Evolutionary conservation across 2,329 filamentous ascomycete genomes (phyloP).

Genomic region (Ceratocystis lukuohia): DNA sequence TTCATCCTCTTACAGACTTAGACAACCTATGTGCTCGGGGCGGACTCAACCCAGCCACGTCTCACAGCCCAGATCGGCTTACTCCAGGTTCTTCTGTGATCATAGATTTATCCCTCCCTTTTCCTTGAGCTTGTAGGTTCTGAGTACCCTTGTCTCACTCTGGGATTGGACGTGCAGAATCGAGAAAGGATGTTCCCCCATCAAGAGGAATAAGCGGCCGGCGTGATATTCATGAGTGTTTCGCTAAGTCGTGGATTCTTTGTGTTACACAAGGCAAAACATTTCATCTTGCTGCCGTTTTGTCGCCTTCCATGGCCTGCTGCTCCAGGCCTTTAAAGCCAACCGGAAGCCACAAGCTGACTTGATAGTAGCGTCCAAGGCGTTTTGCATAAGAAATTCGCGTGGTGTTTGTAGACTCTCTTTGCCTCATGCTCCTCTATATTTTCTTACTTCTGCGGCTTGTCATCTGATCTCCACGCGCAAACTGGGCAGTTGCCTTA

Average conservation of each 20-base stretch:
- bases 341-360: not conserved
- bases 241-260: not conserved
- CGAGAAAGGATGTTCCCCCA: not conserved
- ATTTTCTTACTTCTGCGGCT: not conserved
- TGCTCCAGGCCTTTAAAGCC: not conserved
- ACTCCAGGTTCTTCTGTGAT: not conserved
- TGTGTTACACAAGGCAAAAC: not conserved
- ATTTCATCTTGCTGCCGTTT: not conserved
- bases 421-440: not conserved
- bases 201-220: not conserved
- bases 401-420: not conserved
- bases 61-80: not conserved
- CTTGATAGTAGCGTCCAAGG: not conserved
- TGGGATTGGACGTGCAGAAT: constrained; percentile 1
- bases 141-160: not conserved
- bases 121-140: not conserved
- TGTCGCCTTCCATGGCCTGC: not conserved
- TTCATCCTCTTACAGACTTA: not conserved
- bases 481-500: not conserved
- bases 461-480: not conserved
- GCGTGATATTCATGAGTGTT: not conserved
- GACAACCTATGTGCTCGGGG: not conserved
- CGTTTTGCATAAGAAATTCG: not conserved
- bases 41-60: not conserved
- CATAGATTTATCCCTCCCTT: not conserved